Evolutionary conservation across 768 basidiomycete species (phyloP).

Genomic region (Trametes gibbosa): DNA sequence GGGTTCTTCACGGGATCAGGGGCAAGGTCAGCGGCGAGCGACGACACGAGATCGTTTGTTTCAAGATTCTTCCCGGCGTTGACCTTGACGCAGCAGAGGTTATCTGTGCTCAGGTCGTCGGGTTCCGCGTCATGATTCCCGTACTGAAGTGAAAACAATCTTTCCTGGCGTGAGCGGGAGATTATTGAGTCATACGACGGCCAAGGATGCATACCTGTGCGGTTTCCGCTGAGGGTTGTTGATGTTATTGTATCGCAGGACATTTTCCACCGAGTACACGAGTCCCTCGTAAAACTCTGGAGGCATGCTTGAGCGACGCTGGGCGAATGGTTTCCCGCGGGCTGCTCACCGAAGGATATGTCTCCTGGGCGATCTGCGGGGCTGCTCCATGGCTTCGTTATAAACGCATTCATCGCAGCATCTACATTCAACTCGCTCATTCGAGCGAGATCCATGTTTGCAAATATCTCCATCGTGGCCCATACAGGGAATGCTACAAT

Average conservation of each 20-base stretch:
- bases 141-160: constrained; percentile 57
- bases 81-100: constrained; percentile 51
- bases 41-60: constrained; percentile 57
- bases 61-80: constrained; percentile 42
- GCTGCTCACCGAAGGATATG: constrained; percentile 38
- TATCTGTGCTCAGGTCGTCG: constrained; percentile 24
- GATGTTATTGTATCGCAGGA: constrained; percentile 16
- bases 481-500: constrained; percentile 47
- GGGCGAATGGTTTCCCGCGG: not conserved
- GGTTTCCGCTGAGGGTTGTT: constrained; percentile 8
- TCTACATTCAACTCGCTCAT: constrained; percentile 56
- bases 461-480: constrained; percentile 63
- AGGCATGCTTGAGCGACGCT: not conserved
- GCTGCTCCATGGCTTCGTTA: constrained; percentile 38
- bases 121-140: constrained; percentile 42
- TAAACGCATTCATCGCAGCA: constrained; percentile 46
- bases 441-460: constrained; percentile 65
- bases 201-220: constrained; percentile 30
- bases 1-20: constrained; percentile 24
- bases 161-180: constrained; percentile 25
- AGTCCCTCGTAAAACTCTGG: constrained; percentile 52
- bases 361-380: constrained; percentile 39
- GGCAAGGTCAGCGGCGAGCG: constrained; percentile 44
- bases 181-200: not conserved
- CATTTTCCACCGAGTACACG: constrained; percentile 42